Evolutionary conservation across 139 green algal genomes (phyloP), one percentile per base, ranked within the genome.

Genomic region (Parachlorella kessleri): DNA sequence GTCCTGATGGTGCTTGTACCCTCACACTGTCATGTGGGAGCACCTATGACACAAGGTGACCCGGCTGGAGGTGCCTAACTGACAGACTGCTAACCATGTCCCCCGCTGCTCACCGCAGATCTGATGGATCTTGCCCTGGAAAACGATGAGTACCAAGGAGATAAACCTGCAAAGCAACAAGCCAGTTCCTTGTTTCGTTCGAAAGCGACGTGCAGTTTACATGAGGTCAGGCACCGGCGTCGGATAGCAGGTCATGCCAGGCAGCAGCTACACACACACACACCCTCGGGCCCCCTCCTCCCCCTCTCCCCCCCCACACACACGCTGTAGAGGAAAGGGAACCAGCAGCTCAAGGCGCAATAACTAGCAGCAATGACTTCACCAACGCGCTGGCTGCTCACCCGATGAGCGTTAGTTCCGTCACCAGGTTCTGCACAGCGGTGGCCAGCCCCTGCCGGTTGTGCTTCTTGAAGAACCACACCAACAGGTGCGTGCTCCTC

Each of bases 71-170:
- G n/a, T n/a, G n/a, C n/a, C n/a, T n/a, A n/a, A n/a, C n/a, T n/a
- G n/a, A n/a, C n/a, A n/a, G n/a, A n/a, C n/a, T n/a, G n/a, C 1
- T 37, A 1, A 8, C 71, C 14, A 10, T 41, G 30, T 48, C 48
- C 3, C 9, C 6, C 26, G 4, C 30, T 33, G 63, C 65, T 67
- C 65, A 80, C 66, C 42, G 48, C 66, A 81, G 42, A 81, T 69
- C 3, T 30, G 48, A 32, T 21, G 30, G 30, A 79, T 72, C 48
- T 54, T 32, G 21, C 36, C 74, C 30, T 79, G 74, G 24, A 79
- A 37, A 21, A 66, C 74, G 3, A 72, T 65, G 23, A 79, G 74
- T 64, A 79, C 40, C 63, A 79, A 40, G 39, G 40, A 53, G 23
- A 79, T 35, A 33, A 76, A 76, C 1, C 66, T 72, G 66, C 66